Evolutionary conservation across 495 filamentous ascomycete species (phyloP).

Genomic region (Niebla homalea): DNA sequence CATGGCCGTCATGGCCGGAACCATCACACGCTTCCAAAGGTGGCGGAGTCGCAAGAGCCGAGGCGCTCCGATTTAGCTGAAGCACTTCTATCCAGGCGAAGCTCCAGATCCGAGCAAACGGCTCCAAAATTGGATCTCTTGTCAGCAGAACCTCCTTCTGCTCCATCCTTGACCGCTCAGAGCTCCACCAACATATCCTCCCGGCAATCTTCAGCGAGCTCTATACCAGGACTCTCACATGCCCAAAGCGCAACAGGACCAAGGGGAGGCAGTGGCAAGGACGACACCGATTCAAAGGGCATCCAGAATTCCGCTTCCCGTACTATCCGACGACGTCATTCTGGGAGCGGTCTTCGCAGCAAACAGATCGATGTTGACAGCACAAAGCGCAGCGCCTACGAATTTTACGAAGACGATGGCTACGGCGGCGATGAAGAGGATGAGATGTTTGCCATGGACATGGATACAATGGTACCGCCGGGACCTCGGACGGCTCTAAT

Average conservation of each 20-base stretch:
- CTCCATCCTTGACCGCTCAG: too few species aligned
- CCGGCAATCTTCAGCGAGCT: background rate
- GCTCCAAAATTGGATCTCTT: background rate
- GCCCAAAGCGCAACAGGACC: background rate
- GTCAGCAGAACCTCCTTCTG: background rate
- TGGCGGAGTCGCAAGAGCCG: slow-evolving; percentile 5
- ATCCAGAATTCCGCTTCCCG: slow-evolving; percentile 12
- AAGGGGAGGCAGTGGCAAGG: background rate
- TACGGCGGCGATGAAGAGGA: slow-evolving; percentile 71
- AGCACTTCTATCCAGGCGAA: background rate
- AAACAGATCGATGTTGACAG: slow-evolving; percentile 49
- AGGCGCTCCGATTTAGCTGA: background rate
- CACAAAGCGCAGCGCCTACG: slow-evolving; percentile 49
- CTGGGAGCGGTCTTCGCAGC: slow-evolving; percentile 61
- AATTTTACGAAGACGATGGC: slow-evolving; percentile 76
- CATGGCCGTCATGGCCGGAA: slow-evolving; percentile 49
- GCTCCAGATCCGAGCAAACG: background rate
- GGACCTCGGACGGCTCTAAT: background rate
- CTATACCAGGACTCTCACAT: background rate
- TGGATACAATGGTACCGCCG: slow-evolving; percentile 26
- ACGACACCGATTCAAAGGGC: background rate
- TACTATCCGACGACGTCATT: slow-evolving; percentile 50
- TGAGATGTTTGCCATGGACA: slow-evolving; percentile 62
- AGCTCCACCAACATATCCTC: background rate
- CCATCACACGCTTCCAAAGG: slow-evolving; percentile 39